Conservation (phyloP, 208 protist species). For the Wallacemonas sp. region DNA sequence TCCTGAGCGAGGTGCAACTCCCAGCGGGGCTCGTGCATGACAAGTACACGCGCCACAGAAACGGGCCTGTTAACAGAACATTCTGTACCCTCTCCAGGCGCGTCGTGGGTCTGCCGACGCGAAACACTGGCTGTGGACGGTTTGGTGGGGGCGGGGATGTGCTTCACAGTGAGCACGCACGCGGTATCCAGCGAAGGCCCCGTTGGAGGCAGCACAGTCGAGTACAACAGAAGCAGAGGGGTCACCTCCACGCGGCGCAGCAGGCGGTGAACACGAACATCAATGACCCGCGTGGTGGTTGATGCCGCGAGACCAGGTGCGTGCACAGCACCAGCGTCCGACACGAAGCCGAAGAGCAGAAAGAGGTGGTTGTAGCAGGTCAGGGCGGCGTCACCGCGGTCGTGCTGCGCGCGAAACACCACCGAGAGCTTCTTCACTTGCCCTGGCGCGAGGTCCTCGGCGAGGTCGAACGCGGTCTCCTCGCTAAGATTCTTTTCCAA, state of each 20-base stretch:
- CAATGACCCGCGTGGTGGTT: neutral
- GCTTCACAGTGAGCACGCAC: conserved; percentile 53
- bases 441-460: conserved; percentile 38
- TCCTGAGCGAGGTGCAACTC: conserved; percentile 29
- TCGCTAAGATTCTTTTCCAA: conserved; percentile 39
- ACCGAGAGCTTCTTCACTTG: conserved; percentile 38
- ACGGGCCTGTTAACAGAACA: conserved; percentile 13
- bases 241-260: conserved; percentile 65
- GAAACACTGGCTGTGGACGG: neutral
- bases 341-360: conserved; percentile 59
- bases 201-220: conserved; percentile 58
- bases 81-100: no score
- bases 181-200: conserved; percentile 42
- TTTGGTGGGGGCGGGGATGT: conserved; percentile 20
- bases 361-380: conserved; percentile 59
- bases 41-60: conserved; percentile 49
- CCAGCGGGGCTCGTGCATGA: conserved; percentile 60
- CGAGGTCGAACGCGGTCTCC: conserved; percentile 42
- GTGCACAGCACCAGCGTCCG: neutral
- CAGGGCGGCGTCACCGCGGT: conserved; percentile 32
- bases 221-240: conserved; percentile 54
- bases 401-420: conserved; percentile 59
- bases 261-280: conserved; percentile 69
- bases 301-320: neutral
- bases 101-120: conserved; percentile 11